Evolutionary conservation across 768 basidiomycete species (phyloP).

Genomic region (Suillus sp.): DNA sequence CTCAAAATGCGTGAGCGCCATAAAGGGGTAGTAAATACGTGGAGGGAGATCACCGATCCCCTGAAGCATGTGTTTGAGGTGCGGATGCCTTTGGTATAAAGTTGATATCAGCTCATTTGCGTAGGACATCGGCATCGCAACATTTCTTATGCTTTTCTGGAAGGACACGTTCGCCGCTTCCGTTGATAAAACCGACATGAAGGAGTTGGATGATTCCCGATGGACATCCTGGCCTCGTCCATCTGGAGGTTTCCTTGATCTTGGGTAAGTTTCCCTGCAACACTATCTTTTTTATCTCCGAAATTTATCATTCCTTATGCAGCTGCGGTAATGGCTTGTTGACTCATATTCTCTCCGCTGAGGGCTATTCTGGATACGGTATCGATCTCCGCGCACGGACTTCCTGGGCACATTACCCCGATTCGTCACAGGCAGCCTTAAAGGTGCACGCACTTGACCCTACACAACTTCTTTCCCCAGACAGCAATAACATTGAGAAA

Average conservation of each 20-base stretch:
- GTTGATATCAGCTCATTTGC: background rate
- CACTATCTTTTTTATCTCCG: background rate
- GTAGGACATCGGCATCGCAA: conserved; percentile 93
- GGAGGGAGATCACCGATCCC: conserved; percentile 85
- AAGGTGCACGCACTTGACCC: conserved; percentile 77
- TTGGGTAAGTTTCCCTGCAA: conserved; percentile 57
- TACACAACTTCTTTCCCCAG: conserved; percentile 30
- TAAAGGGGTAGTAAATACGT: conserved; percentile 70
- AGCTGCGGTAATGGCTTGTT: conserved; percentile 94
- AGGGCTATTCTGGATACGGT: conserved; percentile 85
- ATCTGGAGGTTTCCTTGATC: conserved; percentile 82
- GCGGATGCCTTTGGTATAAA: conserved; percentile 17
- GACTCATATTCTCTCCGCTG: conserved; percentile 80
- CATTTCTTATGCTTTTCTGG: conserved; percentile 92
- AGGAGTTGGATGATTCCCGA: conserved; percentile 36
- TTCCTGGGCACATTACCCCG: conserved; percentile 83
- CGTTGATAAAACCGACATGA: conserved; percentile 7
- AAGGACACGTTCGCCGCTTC: conserved; percentile 58
- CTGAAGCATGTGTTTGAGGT: conserved; percentile 91
- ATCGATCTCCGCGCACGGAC: conserved; percentile 83
- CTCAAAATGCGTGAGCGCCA: conserved; percentile 84
- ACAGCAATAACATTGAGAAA: background rate
- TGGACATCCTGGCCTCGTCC: conserved; percentile 82
- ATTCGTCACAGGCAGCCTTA: conserved; percentile 58
- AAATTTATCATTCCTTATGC: background rate